Evolutionary conservation across 805 yeast species (phyloP).

Genomic region (Zygotorulaspora danielsina): DNA sequence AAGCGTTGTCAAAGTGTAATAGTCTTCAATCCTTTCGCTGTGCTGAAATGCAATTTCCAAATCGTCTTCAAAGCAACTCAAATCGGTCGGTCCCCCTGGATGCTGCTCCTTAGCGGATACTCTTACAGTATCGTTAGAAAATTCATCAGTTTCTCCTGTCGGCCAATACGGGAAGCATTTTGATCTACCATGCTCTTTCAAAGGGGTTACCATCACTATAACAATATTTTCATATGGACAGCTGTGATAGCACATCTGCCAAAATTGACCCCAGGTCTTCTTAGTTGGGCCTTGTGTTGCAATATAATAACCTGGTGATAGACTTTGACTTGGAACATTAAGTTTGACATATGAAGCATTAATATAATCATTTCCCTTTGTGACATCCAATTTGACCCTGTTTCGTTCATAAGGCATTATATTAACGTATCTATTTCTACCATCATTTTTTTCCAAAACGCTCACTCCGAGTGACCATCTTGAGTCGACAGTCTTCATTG

Average conservation of each 20-base stretch:
- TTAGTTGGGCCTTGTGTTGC: constrained; percentile 79
- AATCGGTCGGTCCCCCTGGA: constrained; percentile 23
- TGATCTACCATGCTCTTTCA: constrained; percentile 61
- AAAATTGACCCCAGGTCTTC: constrained; percentile 74
- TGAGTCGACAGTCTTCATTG: constrained; percentile 26
- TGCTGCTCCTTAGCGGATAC: constrained; percentile 19
- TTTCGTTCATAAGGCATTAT: constrained; percentile 63
- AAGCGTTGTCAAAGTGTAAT: constrained; percentile 27
- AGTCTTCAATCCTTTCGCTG: constrained; percentile 21
- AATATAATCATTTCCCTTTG: constrained; percentile 55
- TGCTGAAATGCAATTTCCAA: constrained; percentile 21
- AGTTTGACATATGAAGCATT: constrained; percentile 70
- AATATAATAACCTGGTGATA: constrained; percentile 43
- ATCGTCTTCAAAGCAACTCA: constrained; percentile 21
- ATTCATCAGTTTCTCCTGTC: constrained; percentile 14
- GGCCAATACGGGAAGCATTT: constrained; percentile 87
- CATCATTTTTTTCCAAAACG: constrained; percentile 23
- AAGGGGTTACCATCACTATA: constrained; percentile 71
- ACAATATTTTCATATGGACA: constrained; percentile 52
- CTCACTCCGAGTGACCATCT: constrained; percentile 33
- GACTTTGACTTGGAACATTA: constrained; percentile 23
- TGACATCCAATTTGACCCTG: constrained; percentile 43
- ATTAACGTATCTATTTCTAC: constrained; percentile 56
- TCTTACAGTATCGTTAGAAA: constrained; percentile 7
- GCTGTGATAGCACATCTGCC: constrained; percentile 76